Base-by-base conservation (phyloP, 495 filamentous ascomycete species). In the Tuber brumale region DNA sequence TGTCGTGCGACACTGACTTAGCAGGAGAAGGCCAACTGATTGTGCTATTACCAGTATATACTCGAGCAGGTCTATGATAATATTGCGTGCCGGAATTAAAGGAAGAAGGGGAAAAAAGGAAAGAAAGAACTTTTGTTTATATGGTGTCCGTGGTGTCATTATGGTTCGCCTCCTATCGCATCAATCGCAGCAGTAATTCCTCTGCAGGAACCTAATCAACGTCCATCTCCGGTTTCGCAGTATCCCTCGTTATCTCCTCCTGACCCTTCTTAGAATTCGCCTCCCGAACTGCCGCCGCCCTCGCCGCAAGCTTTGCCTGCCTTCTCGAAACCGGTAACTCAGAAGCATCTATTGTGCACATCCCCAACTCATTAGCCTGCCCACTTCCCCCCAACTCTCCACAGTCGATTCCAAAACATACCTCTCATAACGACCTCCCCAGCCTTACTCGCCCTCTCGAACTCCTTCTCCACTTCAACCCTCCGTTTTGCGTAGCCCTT, bases 351-450 rank as follows among this genome's bases (percentile, higher is more conserved):
- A 57, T 44, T 70, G 31, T 46, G 16, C 44, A 12, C 27, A 48
- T 18, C 45, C 70, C 37, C 5, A 70, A 70, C 70, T 51, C n/a
- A 71, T 72, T 66, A 72, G 21, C 66, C 69, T 37, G 41, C 0
- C 27, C n/a, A 44, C 71, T 10, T 39, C 9, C 73, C 19, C n/a
- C n/a, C n/a, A n/a, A 5, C 51, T 75, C 27, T 44, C 45, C 37
- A 70, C n/a, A 19, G 18, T 69, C 46, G 7, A 61, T 61, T 61
- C 51, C 51, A 27, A 46, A 51, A 75, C 80, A 35, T 71, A 82
- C 81, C 81, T 19, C 61, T 78, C 81, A 82, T 82, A 70, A 80
- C 81, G 48, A 82, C 81, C 46, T 76, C 72, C 27, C 81, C 81
- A n/a, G 74, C 75, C 43, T 82, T 82, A 12, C 61, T 77, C 57